phyloP scores from a whole-genome alignment of 441 rosid genomes.

The Gossypium lobatum region DNA sequence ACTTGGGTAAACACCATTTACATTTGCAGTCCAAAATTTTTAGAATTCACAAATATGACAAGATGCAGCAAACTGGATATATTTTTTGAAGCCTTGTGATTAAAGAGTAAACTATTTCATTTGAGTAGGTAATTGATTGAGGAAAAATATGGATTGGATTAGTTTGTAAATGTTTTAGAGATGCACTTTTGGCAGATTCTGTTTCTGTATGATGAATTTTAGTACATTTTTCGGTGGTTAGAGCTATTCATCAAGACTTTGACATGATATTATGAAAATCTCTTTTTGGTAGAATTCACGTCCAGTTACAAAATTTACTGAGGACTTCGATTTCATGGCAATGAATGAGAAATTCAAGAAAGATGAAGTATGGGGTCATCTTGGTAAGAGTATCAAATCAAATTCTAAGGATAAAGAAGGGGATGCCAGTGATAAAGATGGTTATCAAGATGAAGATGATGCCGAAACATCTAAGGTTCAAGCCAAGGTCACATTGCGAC shows the following conservation, averaged over 20 bases:
- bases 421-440: slow-evolving; percentile 52
- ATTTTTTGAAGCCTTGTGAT: neutral
- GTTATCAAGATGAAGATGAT: slow-evolving; percentile 39
- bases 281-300: slow-evolving; percentile 49
- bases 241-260: neutral
- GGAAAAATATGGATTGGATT: neutral
- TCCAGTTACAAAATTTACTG: slow-evolving; percentile 56
- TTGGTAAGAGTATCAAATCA: slow-evolving; percentile 59
- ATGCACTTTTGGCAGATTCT: neutral
- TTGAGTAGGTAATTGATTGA: neutral
- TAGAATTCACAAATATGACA: neutral
- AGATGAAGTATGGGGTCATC: slow-evolving; percentile 97
- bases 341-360: slow-evolving; percentile 93
- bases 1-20: slow-evolving; percentile 42
- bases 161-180: neutral
- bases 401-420: slow-evolving; percentile 40
- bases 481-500: slow-evolving; percentile 32
- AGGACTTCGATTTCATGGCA: slow-evolving; percentile 85
- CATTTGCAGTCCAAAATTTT: neutral
- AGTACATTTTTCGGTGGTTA: neutral
- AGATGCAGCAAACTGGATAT: neutral
- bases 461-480: slow-evolving; percentile 39
- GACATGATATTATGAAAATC: neutral
- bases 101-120: neutral
- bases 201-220: neutral